Evolutionary conservation across 2,329 filamentous ascomycete species (phyloP).

Genomic region (Mycosphaerella sp.): DNA sequence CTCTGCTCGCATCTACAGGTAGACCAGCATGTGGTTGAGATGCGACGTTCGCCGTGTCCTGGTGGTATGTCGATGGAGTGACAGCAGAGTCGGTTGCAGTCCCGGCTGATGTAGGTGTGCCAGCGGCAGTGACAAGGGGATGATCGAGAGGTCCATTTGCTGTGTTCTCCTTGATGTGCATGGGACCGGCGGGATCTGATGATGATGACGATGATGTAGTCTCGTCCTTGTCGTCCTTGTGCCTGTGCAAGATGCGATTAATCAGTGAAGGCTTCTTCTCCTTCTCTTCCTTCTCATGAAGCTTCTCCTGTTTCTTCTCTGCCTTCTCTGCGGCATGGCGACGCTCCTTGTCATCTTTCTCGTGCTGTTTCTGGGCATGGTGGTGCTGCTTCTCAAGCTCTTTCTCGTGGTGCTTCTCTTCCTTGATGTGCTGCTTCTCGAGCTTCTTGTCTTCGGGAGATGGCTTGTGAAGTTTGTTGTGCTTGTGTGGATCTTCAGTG

Average conservation of each 20-base stretch:
- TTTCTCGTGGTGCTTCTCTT: conserved; percentile 14
- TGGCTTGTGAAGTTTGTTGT: conserved; percentile 17
- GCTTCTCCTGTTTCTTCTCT: conserved; percentile 30
- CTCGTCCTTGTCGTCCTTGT: conserved; percentile 20
- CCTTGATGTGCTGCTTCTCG: conserved; percentile 21
- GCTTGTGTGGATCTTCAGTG: conserved; percentile 17
- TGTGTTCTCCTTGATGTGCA: conserved; percentile 3
- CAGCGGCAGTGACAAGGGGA: conserved; percentile 2
- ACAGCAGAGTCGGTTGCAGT: background rate
- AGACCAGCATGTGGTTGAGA: conserved; percentile 38
- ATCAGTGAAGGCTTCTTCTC: conserved; percentile 31
- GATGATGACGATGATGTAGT: background rate
- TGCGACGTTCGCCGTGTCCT: conserved; percentile 21
- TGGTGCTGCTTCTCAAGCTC: conserved; percentile 18
- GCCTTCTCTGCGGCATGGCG: conserved; percentile 8
- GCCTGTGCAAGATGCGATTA: conserved; percentile 27
- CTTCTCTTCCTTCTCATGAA: conserved; percentile 28
- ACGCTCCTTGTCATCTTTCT: conserved; percentile 16
- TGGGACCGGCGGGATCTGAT: background rate
- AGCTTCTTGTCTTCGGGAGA: conserved; percentile 17
- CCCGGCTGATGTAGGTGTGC: background rate
- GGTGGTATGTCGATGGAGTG: background rate
- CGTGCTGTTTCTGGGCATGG: conserved; percentile 26
- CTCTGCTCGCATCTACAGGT: conserved; percentile 37
- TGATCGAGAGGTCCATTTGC: conserved; percentile 6